Evolutionary conservation across 305 asterid genomes (phyloP).

Genomic region (Fraxinus platypoda): DNA sequence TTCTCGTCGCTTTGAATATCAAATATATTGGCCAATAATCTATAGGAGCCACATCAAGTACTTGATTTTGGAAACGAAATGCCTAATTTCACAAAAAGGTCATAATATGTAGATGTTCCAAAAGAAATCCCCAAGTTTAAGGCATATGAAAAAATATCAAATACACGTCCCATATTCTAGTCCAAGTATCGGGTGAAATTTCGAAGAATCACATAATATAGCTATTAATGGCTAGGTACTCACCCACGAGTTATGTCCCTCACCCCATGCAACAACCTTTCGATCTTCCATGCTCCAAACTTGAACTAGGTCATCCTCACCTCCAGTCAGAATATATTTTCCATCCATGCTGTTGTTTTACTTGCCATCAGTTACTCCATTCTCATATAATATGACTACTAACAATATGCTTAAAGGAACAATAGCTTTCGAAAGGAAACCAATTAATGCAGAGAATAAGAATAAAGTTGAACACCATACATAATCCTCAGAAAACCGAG

Average conservation of each 20-base stretch:
- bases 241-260: slow-evolving; percentile 99
- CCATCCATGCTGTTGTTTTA: slow-evolving; percentile 87
- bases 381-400: slow-evolving; percentile 27
- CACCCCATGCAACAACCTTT: slow-evolving; percentile 98
- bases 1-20: not conserved
- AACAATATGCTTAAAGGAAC: slow-evolving; percentile 12
- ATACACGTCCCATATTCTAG: not conserved
- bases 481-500: not conserved
- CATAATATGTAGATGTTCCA: not conserved
- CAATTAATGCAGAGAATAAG: not conserved
- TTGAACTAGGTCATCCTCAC: slow-evolving; percentile 98
- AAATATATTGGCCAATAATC: slow-evolving; percentile 2
- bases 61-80: slow-evolving; percentile 3
- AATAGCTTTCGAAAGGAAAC: not conserved
- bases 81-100: not conserved
- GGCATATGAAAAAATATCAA: not conserved
- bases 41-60: not conserved
- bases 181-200: not conserved
- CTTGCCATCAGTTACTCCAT: slow-evolving; percentile 36
- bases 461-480: not conserved
- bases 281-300: slow-evolving; percentile 99
- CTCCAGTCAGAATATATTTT: slow-evolving; percentile 94
- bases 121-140: not conserved
- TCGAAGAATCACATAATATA: not conserved
- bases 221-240: slow-evolving; percentile 33